Evolutionary conservation across 768 basidiomycete genomes (phyloP).

Genomic region (Termitomyces sp.): DNA sequence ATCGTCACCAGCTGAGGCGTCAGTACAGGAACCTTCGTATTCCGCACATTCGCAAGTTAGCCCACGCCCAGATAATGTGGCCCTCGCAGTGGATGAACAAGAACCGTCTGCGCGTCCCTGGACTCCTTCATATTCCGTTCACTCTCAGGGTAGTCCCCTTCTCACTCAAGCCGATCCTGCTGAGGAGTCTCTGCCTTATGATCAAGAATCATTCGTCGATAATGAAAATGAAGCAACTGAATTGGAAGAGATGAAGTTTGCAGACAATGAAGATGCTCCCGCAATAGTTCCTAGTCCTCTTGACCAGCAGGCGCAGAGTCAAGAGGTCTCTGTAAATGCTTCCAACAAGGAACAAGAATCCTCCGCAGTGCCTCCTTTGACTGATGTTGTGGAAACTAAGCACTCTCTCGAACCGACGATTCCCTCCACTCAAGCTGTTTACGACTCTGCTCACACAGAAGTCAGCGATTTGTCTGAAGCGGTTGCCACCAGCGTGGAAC

Average conservation of each 20-base stretch:
- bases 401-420: not conserved
- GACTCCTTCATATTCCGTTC: constrained; percentile 38
- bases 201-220: not conserved
- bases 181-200: not conserved
- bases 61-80: constrained; percentile 10
- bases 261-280: constrained; percentile 8
- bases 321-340: not conserved
- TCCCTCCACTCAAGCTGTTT: not conserved
- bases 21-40: constrained; percentile 23
- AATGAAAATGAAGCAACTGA: constrained; percentile 5
- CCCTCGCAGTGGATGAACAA: constrained; percentile 1
- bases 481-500: not conserved
- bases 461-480: not conserved
- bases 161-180: constrained; percentile 8
- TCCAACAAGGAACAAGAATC: not conserved
- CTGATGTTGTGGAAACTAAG: not conserved
- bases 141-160: constrained; percentile 30
- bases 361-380: not conserved
- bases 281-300: not conserved
- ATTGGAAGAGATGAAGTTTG: constrained; percentile 11
- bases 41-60: constrained; percentile 32
- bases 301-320: not conserved
- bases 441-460: not conserved
- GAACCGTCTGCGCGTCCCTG: constrained; percentile 21
- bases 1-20: constrained; percentile 1